A percentile compares a stretch with the other conserved stretches of the same genome.
These are phyloP conservation scores for Juncus inflexus DNA, from an alignment of 176 grass and related monocot genomes.

Conservation along the genomic window DNA sequence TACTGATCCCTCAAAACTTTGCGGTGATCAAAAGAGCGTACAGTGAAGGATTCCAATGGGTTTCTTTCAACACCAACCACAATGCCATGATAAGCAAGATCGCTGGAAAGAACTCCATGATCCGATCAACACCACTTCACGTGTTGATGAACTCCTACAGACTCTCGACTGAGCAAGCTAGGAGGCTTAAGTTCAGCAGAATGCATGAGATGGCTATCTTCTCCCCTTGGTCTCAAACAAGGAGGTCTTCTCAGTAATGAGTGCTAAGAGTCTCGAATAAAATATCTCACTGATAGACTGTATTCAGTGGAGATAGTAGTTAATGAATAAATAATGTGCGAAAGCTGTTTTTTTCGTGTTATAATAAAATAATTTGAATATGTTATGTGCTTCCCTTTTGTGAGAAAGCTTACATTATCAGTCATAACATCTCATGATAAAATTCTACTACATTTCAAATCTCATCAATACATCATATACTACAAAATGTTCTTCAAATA, in stretches of 20 bases:
- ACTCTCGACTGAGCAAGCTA: conserved; percentile 25
- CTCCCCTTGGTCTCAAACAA: not conserved
- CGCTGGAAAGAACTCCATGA: conserved; percentile 20
- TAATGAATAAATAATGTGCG: not conserved
- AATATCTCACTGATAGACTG: conserved; percentile 6
- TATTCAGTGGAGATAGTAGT: conserved; percentile 10
- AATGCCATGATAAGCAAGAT: conserved; percentile 18
- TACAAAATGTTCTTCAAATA: too few species aligned
- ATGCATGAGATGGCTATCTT: conserved; percentile 23
- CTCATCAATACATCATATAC: too few species aligned
- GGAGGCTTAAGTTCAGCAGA: conserved; percentile 26
- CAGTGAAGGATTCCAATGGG: conserved; percentile 15
- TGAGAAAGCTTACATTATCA: too few species aligned
- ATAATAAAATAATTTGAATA: too few species aligned
- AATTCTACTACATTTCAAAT: too few species aligned
- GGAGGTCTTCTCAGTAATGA: not conserved
- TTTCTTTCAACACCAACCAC: conserved; percentile 29
- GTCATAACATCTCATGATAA: too few species aligned
- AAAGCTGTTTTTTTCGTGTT: not conserved
- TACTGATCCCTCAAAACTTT: conserved; percentile 28
- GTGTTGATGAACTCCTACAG: conserved; percentile 23
- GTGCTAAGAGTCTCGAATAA: not conserved
- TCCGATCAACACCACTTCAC: conserved; percentile 12
- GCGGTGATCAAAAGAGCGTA: conserved; percentile 15
- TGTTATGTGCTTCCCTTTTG: too few species aligned